Evolutionary conservation across 2,329 filamentous ascomycete genomes (phyloP), one percentile per base, ranked within the genome.

Genomic region (Xylariaceae sp.): DNA sequence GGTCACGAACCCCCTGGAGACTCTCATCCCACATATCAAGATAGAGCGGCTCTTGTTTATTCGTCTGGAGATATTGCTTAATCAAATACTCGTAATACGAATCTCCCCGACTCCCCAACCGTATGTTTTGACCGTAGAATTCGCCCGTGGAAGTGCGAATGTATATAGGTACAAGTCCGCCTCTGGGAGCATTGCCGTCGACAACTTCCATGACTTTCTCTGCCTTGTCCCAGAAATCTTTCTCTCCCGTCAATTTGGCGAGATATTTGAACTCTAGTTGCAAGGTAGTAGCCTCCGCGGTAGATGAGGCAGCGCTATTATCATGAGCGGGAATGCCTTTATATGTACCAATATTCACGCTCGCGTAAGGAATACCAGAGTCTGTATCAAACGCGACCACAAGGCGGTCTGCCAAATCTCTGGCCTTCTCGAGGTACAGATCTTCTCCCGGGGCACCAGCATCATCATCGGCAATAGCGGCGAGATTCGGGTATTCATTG

Each of bases 41-140:
- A 71, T 99, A 99, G 15, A 97, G 74, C 0, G 84, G 78, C 69
- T 99, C 92, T 66, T 92, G 79, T 68, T 88, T 84, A 53, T 88
- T 89, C 12, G 94, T 99, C 71, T 99, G 94, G 18, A 96, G 79
- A 68, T 95, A 97, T 70, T 99, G 94, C 75, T 99, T 99, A 76
- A 97, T 95, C 47, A 99, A 83, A 70, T 99, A 99, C 73, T 99
- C 90, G 73, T 99, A 99, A 74, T 97, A 99, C 45, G 92, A 96
- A 74, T 99, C 94, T 43, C 94, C 94, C 57, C 94, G 84, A 69
- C 90, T 96, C 37, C 94, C 94, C 19, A 97, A 79, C 16, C 94
- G 88, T 65, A 99, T 92, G 67, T 96, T 95, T 18, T 84, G 73
- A 18, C 89, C 90, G 47, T 83, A 80, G 72, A 97, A 99, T 49